These are phyloP conservation scores for Selenicereus undatus DNA, from an alignment of 148 eudicot species.

Conservation along the genomic window DNA sequence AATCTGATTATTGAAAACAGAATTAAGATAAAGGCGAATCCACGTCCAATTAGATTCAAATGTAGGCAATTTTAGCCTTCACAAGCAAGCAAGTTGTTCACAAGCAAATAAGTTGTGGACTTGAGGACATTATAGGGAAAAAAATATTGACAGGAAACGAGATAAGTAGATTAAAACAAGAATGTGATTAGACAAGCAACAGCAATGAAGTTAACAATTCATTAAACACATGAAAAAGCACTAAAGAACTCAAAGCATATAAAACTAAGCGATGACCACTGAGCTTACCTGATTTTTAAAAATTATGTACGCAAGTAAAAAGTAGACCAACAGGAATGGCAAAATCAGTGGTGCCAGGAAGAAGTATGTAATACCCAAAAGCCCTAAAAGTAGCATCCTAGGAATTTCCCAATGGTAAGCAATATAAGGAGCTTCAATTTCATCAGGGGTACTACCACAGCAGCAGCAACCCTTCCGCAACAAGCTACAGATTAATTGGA, in stretches of 20 bases:
- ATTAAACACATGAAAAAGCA: neutral
- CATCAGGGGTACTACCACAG: constrained; percentile 22
- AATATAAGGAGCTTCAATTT: constrained; percentile 43
- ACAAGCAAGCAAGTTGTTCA: too few species aligned
- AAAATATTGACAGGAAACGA: neutral
- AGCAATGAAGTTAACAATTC: neutral
- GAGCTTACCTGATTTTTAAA: constrained; percentile 60
- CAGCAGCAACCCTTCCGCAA: constrained; percentile 46
- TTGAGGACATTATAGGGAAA: too few species aligned
- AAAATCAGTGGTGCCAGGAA: constrained; percentile 67
- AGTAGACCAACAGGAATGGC: constrained; percentile 64
- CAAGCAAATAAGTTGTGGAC: too few species aligned
- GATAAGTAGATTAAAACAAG: neutral
- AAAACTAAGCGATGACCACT: neutral
- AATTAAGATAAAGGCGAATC: too few species aligned
- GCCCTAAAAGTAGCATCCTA: constrained; percentile 55
- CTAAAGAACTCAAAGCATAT: neutral
- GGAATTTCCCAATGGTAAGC: constrained; percentile 56
- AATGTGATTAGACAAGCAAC: neutral
- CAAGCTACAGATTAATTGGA: constrained; percentile 39
- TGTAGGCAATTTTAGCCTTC: too few species aligned
- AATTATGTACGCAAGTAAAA: constrained; percentile 51
- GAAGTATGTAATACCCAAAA: constrained; percentile 65
- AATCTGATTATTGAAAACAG: neutral
- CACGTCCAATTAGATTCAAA: too few species aligned